Evolutionary conservation across 495 filamentous ascomycete genomes (phyloP).

Genomic region (Podospora didyma): DNA sequence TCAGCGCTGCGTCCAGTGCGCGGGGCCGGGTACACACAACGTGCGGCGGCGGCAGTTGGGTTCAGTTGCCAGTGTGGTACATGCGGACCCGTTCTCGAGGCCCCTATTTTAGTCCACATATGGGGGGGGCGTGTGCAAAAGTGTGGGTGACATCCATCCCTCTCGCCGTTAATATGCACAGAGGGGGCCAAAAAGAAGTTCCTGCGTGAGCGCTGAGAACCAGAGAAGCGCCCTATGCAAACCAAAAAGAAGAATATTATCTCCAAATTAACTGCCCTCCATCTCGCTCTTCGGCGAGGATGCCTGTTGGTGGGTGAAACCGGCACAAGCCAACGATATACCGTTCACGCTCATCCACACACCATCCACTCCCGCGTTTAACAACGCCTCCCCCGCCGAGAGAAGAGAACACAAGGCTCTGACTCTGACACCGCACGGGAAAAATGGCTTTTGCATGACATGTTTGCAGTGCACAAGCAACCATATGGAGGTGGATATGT

Average conservation of each 20-base stretch:
- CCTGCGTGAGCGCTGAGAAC: neutral
- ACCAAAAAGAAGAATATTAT: too few species aligned
- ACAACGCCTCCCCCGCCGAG: too few species aligned
- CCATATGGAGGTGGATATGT: too few species aligned
- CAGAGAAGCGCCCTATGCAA: neutral
- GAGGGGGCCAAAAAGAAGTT: neutral
- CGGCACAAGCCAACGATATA: neutral
- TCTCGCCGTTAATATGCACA: neutral
- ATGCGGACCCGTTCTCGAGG: neutral
- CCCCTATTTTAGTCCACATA: neutral
- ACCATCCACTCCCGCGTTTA: too few species aligned
- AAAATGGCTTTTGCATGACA: too few species aligned
- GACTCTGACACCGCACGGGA: too few species aligned
- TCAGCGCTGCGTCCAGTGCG: too few species aligned
- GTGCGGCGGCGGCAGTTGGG: neutral
- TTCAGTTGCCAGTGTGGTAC: too few species aligned
- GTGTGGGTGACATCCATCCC: neutral
- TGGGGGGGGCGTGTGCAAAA: neutral
- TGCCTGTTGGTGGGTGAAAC: neutral
- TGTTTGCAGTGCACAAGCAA: too few species aligned
- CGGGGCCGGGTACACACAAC: neutral
- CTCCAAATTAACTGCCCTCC: neutral
- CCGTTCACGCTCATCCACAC: too few species aligned
- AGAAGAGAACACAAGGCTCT: too few species aligned
- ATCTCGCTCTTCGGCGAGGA: neutral